Base-by-base conservation (phyloP, 2,329 filamentous ascomycete genomes). In the Beauveria scarabaeidicola region DNA sequence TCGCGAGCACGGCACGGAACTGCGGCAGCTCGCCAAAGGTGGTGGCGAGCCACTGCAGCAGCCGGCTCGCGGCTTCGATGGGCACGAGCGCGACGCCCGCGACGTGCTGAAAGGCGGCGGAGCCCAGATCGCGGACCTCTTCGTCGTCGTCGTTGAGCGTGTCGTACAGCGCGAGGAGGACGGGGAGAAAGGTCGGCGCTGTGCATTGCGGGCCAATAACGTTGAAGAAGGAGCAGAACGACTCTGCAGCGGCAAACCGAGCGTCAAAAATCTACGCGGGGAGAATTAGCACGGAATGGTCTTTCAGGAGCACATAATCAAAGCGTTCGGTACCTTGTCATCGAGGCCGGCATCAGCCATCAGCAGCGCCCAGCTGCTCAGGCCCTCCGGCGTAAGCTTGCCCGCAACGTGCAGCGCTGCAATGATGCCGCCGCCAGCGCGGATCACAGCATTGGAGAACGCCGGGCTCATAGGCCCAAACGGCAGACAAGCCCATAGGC, bases 111-210 rank as follows among this genome's bases (percentile, higher is more conserved):
- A 80, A 76, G 1, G 82, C 78, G 0, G 66, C 61, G 2, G 86
- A 82, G 8, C 86, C 87, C 1, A 82, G 70, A 38, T 87, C 81
- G 48, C 93, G 84, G 63, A 97, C 82, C 60, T 97, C 91, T 63
- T 96, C 90, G 68, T 97, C 93, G 69, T 97, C 93, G 69, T 97
- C 94, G 68, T 90, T 89, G 5, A 96, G 79, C 50, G 85, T 78
- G 68, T 91, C 86, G 71, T 94, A 92, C 1, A 93, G 75, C 3
- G 86, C 77, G 5, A 91, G 70, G 55, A 88, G 81, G 32, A 83
- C 75, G 1, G 82, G 75, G 1, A 90, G 71, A 38, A 83, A 74
- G 15, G 70, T 69, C 41, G 72, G 64, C 48, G 63, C 62, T 61
- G 67, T 61, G 62, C 58, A 62, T 62, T 64, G 43, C 1, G 65